Percentiles rank a stretch among this genome's conserved stretches.
Evolutionary conservation across 228 moss, liverwort and hornwort species (phyloP).

Genomic region (Sphagnum magellanicum): DNA sequence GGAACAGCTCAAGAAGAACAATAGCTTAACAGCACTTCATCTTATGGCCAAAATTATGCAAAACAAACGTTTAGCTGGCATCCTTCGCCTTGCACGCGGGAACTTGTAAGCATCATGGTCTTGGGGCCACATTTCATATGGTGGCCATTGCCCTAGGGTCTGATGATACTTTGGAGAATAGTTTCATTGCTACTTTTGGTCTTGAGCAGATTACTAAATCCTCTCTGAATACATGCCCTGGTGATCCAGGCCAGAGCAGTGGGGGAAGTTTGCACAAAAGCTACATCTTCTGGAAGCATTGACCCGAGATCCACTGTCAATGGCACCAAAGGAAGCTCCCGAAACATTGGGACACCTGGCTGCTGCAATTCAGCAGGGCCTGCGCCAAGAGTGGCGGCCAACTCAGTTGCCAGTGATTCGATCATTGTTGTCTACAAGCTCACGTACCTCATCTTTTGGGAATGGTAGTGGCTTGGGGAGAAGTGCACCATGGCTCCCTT

Average conservation of each 20-base stretch:
- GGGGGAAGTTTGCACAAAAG: conserved; percentile 70
- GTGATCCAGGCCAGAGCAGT: conserved; percentile 70
- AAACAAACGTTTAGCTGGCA: conserved; percentile 71
- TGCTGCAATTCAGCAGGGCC: conserved; percentile 74
- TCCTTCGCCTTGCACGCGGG: conserved; percentile 83
- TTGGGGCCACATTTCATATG: not conserved
- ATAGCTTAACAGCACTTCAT: conserved; percentile 76
- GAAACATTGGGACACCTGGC: conserved; percentile 76
- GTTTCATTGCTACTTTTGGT: not conserved
- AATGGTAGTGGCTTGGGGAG: conserved; percentile 72
- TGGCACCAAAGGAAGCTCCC: conserved; percentile 83
- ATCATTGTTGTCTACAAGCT: conserved; percentile 61
- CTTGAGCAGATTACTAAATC: not conserved
- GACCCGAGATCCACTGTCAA: conserved; percentile 61
- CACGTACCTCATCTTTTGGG: conserved; percentile 57
- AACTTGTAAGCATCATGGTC: conserved; percentile 49
- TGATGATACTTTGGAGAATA: no score
- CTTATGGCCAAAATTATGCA: conserved; percentile 87
- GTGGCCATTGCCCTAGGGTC: not conserved
- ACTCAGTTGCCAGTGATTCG: conserved; percentile 79
- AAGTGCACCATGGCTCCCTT: conserved; percentile 75
- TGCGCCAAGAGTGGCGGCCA: conserved; percentile 83
- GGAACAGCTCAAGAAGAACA: conserved; percentile 69
- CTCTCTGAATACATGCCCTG: not conserved
- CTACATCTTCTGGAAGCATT: conserved; percentile 76